Percentiles rank a stretch among this genome's conserved stretches.
Evolutionary conservation across 805 yeast species (phyloP).

Genomic region (Yarrowia sp.): DNA sequence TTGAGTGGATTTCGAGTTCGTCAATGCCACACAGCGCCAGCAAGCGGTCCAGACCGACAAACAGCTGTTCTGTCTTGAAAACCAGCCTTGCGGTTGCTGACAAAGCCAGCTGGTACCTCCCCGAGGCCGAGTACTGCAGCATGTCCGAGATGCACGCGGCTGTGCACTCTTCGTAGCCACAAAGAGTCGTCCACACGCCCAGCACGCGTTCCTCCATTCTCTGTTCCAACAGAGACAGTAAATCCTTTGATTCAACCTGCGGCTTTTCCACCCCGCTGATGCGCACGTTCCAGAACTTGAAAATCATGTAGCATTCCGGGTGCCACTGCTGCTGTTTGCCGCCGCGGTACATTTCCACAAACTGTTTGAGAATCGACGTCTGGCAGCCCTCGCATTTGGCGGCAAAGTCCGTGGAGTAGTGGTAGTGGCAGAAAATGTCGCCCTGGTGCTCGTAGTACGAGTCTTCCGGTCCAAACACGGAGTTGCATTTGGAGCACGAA

Average conservation of each 20-base stretch:
- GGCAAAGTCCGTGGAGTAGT: conserved; percentile 85
- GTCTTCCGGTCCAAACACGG: conserved; percentile 87
- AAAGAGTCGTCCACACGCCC: conserved; percentile 83
- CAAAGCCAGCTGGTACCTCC: conserved; percentile 71
- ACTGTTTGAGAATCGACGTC: conserved; percentile 89
- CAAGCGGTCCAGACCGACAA: conserved; percentile 71
- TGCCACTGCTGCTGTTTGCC: conserved; percentile 97
- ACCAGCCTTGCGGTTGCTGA: conserved; percentile 74
- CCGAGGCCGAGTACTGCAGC: conserved; percentile 82
- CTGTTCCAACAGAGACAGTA: conserved; percentile 56
- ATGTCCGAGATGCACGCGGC: conserved; percentile 90
- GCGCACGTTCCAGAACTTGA: conserved; percentile 93
- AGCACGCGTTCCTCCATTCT: conserved; percentile 65
- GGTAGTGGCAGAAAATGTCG: conserved; percentile 86
- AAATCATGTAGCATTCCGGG: conserved; percentile 98
- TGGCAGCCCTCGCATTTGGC: conserved; percentile 93
- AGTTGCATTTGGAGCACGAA: conserved; percentile 84
- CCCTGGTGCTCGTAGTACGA: conserved; percentile 88
- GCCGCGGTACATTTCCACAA: conserved; percentile 89
- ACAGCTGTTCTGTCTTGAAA: conserved; percentile 74
- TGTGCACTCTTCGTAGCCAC: conserved; percentile 87
- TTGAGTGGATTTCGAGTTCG: conserved; percentile 38
- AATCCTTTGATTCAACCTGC: conserved; percentile 10
- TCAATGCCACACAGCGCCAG: conserved; percentile 44
- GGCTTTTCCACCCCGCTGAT: conserved; percentile 52